Percentiles rank a stretch among this genome's conserved stretches.
phyloP scores from a whole-genome alignment of 1,139 yeast species.

The Blastobotrys serpentis region DNA sequence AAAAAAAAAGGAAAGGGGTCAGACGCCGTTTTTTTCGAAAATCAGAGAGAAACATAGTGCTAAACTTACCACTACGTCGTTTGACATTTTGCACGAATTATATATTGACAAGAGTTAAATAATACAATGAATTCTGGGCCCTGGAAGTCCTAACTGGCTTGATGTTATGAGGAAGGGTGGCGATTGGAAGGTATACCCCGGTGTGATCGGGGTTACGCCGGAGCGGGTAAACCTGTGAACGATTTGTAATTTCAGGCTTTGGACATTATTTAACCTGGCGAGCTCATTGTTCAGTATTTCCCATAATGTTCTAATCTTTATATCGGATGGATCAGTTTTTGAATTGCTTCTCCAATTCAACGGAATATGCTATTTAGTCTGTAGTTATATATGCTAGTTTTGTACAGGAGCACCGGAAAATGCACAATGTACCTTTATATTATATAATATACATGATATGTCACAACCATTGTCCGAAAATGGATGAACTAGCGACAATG shows the following conservation, averaged over 20 bases:
- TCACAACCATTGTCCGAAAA: neutral
- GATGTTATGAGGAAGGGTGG: constrained; percentile 27
- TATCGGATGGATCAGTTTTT: no score
- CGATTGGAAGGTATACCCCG: constrained; percentile 22
- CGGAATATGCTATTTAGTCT: no score
- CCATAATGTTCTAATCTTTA: no score
- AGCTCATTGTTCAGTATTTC: no score
- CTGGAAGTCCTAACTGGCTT: neutral
- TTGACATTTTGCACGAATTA: constrained; percentile 28
- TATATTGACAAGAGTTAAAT: neutral
- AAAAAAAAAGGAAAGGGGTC: neutral
- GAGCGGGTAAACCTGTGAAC: constrained; percentile 4
- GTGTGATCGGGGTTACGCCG: neutral
- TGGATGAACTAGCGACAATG: neutral
- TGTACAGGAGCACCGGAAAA: no score
- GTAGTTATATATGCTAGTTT: no score
- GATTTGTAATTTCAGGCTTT: no score
- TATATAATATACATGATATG: no score
- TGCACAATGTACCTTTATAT: no score
- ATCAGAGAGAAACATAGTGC: no score
- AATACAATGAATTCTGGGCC: constrained; percentile 9
- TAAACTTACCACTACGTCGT: constrained; percentile 30
- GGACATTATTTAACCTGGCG: no score
- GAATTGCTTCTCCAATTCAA: no score
- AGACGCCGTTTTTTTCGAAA: neutral